Conservation (phyloP, 1,139 yeast genomes). For the Taiozyma sp. region DNA sequence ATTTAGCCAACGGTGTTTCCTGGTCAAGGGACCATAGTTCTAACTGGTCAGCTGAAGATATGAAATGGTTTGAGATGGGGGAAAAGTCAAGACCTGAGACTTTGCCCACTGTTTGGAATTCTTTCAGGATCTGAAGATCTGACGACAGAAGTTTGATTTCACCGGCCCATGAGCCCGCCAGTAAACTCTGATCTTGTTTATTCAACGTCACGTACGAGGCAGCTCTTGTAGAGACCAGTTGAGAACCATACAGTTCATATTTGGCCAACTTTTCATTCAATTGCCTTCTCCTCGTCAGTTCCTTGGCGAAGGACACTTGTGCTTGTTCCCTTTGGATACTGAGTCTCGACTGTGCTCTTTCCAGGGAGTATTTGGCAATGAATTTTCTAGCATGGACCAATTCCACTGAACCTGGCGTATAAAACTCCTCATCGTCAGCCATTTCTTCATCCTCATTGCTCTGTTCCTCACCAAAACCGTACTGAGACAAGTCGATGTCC, state of each 20-base stretch:
- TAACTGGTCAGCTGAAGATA: slow-evolving; percentile 58
- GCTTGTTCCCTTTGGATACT: slow-evolving; percentile 24
- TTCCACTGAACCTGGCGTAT: slow-evolving; percentile 71
- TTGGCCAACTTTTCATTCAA: slow-evolving; percentile 34
- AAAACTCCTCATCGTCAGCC: slow-evolving; percentile 72
- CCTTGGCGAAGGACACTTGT: slow-evolving; percentile 23
- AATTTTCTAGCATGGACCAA: slow-evolving; percentile 48
- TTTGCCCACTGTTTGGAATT: slow-evolving; percentile 49
- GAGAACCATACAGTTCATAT: slow-evolving; percentile 60
- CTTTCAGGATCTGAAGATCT: slow-evolving; percentile 31
- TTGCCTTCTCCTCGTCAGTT: slow-evolving; percentile 42
- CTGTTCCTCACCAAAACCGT: slow-evolving; percentile 17
- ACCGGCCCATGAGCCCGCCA: slow-evolving; percentile 89
- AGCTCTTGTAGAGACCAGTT: slow-evolving; percentile 63
- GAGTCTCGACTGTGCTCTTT: slow-evolving; percentile 40
- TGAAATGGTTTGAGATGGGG: slow-evolving; percentile 30
- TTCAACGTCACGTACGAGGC: slow-evolving; percentile 56
- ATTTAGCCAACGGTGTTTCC: slow-evolving; percentile 8
- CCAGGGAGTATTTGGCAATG: slow-evolving; percentile 50
- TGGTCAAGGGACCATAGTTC: slow-evolving; percentile 12
- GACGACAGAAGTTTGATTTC: slow-evolving; percentile 45
- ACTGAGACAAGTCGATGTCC: slow-evolving; percentile 20
- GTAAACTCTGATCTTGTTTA: slow-evolving; percentile 33
- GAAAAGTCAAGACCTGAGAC: slow-evolving; percentile 71
- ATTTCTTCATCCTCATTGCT: slow-evolving; percentile 33